These are phyloP conservation scores for Zygoascus tannicola DNA, from an alignment of 805 yeast genomes.

Conservation along the genomic window DNA sequence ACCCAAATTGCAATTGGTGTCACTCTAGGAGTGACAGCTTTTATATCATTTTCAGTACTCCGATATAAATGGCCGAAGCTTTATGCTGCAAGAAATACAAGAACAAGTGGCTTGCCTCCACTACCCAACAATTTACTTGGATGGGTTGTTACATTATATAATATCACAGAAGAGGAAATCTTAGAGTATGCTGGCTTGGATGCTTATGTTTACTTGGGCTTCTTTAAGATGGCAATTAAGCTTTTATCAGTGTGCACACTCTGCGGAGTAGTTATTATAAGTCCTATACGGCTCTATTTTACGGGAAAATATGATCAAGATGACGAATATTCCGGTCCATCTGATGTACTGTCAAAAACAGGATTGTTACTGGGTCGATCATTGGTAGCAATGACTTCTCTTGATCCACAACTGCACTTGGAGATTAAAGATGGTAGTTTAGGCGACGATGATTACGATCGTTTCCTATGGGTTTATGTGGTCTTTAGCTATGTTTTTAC, in stretches of 20 bases:
- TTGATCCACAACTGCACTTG: not conserved
- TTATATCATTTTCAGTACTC: conserved; percentile 58
- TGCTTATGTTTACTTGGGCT: conserved; percentile 84
- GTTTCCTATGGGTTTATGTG: conserved; percentile 78
- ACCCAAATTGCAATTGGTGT: conserved; percentile 69
- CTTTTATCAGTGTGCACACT: conserved; percentile 54
- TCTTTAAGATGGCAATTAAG: conserved; percentile 80
- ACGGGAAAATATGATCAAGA: conserved; percentile 68
- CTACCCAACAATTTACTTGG: conserved; percentile 60
- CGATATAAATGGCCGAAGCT: conserved; percentile 69
- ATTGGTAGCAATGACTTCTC: not conserved
- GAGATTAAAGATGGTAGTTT: conserved; percentile 4
- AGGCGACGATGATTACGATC: conserved; percentile 35
- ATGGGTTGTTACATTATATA: conserved; percentile 65
- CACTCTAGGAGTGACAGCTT: conserved; percentile 57
- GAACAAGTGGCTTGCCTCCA: conserved; percentile 39
- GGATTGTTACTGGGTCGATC: not conserved
- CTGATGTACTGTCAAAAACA: conserved; percentile 1
- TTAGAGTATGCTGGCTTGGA: conserved; percentile 88
- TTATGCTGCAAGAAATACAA: conserved; percentile 68
- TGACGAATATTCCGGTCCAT: conserved; percentile 9
- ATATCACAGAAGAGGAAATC: conserved; percentile 63
- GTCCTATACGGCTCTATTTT: conserved; percentile 75
- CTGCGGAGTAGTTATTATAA: conserved; percentile 63
- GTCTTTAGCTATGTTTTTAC: conserved; percentile 84